phyloP scores from a whole-genome alignment of 768 basidiomycete genomes.

The Lactifluus pinguis region DNA sequence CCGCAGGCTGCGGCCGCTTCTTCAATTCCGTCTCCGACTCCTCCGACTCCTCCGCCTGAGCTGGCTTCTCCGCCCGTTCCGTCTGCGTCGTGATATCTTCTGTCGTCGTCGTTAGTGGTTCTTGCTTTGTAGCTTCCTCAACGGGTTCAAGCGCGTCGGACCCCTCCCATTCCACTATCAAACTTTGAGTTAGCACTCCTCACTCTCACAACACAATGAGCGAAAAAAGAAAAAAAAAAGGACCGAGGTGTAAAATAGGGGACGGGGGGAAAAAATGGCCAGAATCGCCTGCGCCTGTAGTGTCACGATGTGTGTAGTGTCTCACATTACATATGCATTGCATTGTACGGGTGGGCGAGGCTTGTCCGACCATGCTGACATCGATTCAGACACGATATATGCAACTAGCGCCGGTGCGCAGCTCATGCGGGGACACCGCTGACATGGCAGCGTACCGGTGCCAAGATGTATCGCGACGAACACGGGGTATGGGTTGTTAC shows the following conservation, averaged over 20 bases:
- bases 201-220: not conserved
- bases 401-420: conserved; percentile 9
- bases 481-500: conserved; percentile 16
- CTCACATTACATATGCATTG: conserved; percentile 15
- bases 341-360: not conserved
- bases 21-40: conserved; percentile 39
- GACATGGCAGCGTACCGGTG: conserved; percentile 9
- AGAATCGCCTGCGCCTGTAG: too few relatives aligned
- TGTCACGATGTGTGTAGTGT: conserved; percentile 1
- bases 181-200: conserved; percentile 11
- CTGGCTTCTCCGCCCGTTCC: conserved; percentile 24
- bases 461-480: conserved; percentile 12
- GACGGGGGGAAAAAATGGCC: not conserved
- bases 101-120: conserved; percentile 21
- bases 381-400: conserved; percentile 11
- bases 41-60: conserved; percentile 25
- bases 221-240: not conserved
- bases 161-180: conserved; percentile 67
- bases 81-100: conserved; percentile 11
- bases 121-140: conserved; percentile 15
- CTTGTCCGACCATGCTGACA: conserved; percentile 12
- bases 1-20: conserved; percentile 8
- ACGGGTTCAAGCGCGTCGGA: conserved; percentile 41
- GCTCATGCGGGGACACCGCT: conserved; percentile 8
- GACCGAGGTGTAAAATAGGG: not conserved